Base-by-base conservation (phyloP, 352 stramenopile genomes). In the Elongisporangium undulatum region DNA sequence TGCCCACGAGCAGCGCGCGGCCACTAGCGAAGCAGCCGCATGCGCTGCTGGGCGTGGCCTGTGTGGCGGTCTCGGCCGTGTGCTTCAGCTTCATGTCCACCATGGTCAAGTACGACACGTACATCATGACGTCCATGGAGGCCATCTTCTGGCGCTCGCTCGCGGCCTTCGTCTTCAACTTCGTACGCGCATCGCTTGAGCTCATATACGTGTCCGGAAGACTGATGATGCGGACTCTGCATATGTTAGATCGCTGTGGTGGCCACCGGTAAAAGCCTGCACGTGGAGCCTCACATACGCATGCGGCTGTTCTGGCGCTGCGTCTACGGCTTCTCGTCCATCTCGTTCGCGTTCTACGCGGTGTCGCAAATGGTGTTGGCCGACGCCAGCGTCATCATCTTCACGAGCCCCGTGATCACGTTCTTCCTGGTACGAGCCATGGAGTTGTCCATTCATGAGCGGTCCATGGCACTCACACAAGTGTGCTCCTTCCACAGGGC, bases 31-130 rank as follows among this genome's bases (percentile, higher is more conserved):
- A 68, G 4, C 69, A 67, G 29, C 79, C 77, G 20, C 82, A 89
- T 64, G 68, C 68, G 41, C 63, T 91, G n/a, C 56, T 85, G 12
- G 84, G 82, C 48, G 81, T 94, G 26, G 67, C 72, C 54, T 87
- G 70, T 56, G 81, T 94, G 20, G 84, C 84, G 13, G 57, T 77
- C 34, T 94, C 84, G 38, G 82, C 84, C 23, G 74, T 94, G 49
- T 91, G 80, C 67, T 94, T 94, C 63, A 90, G 78, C 56, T 66
- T 91, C 72, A 91, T 92, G 81, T 91, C 85, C 15, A 90, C 78
- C 13, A 69, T 91, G 52, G 53, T 91, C 71, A 94, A 94, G 77
- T 89, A 79, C 58, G 77, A 79, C 45, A 89, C 79, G 48, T 87
- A 73, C 69, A 76, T 63, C 39, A 89, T 92, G 79, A 83, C 80